A percentile compares a stretch with the other conserved stretches of the same genome.
Conservation (phyloP, 2,329 filamentous ascomycete species). For the Achaetomium macrosporum region DNA sequence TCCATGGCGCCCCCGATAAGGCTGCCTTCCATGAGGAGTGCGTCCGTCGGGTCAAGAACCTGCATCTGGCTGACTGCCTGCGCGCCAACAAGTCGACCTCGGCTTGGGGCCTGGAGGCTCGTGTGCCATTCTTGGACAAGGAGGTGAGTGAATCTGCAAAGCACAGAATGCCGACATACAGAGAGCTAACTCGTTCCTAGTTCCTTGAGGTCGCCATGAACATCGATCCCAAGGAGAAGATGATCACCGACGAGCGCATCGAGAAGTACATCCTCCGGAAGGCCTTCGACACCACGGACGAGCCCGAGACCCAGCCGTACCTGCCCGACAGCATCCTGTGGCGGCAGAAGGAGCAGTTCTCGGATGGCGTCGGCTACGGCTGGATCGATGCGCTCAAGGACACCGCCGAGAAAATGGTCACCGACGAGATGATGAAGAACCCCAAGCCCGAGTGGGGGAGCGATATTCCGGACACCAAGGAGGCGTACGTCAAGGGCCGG, state of each 20-base stretch:
- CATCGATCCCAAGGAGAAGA: slow-evolving; percentile 90
- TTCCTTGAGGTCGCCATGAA: slow-evolving; percentile 92
- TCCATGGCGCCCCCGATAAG: slow-evolving; percentile 88
- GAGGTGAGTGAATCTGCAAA: slow-evolving; percentile 42
- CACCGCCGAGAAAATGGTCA: slow-evolving; percentile 80
- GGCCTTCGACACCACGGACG: slow-evolving; percentile 89
- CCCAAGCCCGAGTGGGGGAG: slow-evolving; percentile 92
- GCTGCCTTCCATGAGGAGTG: slow-evolving; percentile 94
- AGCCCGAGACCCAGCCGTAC: slow-evolving; percentile 76
- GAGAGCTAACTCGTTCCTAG: slow-evolving; percentile 21
- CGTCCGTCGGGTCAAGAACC: slow-evolving; percentile 88
- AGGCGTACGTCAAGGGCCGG: slow-evolving; percentile 58
- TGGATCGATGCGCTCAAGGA: slow-evolving; percentile 99
- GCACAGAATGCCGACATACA: neutral
- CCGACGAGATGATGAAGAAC: slow-evolving; percentile 97
- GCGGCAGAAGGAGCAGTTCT: slow-evolving; percentile 99
- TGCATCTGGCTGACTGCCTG: slow-evolving; percentile 93
- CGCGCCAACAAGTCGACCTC: slow-evolving; percentile 98
- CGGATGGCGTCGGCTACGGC: slow-evolving; percentile 94
- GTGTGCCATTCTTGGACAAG: slow-evolving; percentile 97
- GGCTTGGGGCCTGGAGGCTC: slow-evolving; percentile 95
- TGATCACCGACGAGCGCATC: slow-evolving; percentile 83
- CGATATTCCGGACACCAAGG: slow-evolving; percentile 93
- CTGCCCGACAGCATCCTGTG: slow-evolving; percentile 95
- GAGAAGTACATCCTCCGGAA: slow-evolving; percentile 99